Percentiles rank a stretch among this genome's conserved stretches.
phyloP scores from a whole-genome alignment of 2,329 filamentous ascomycete species.

The Talaromyces sp. region DNA sequence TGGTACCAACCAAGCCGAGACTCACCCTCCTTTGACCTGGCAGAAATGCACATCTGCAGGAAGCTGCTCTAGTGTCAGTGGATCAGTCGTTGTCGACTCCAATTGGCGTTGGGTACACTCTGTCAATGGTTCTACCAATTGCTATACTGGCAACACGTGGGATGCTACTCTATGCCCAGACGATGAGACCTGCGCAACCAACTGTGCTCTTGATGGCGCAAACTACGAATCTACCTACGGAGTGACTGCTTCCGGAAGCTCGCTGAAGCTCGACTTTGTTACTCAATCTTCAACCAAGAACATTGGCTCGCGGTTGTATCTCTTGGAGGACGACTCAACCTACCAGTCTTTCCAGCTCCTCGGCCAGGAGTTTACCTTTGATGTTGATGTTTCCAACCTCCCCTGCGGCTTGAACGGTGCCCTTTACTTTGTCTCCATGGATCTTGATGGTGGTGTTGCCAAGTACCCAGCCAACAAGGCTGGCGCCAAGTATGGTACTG shows the following conservation, averaged over 20 bases:
- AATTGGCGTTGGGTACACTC: constrained; percentile 57
- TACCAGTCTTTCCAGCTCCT: constrained; percentile 62
- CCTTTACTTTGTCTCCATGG: constrained; percentile 52
- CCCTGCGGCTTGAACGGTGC: constrained; percentile 68
- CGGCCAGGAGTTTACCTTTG: constrained; percentile 66
- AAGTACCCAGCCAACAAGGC: constrained; percentile 49
- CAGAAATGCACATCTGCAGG: constrained; percentile 48
- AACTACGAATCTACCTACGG: constrained; percentile 50
- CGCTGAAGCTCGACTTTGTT: constrained; percentile 45
- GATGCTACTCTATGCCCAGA: constrained; percentile 45
- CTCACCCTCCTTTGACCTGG: constrained; percentile 50
- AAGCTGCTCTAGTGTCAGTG: constrained; percentile 47
- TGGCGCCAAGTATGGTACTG: constrained; percentile 56
- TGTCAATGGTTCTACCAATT: constrained; percentile 47
- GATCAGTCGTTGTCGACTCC: constrained; percentile 50
- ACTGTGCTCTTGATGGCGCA: constrained; percentile 54
- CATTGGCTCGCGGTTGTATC: constrained; percentile 53
- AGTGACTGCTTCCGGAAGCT: constrained; percentile 45
- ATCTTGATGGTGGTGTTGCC: constrained; percentile 52
- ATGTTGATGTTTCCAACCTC: constrained; percentile 63
- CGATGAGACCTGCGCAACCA: constrained; percentile 46
- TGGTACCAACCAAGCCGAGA: constrained; percentile 6
- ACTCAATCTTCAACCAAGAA: constrained; percentile 30
- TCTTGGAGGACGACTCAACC: constrained; percentile 55
- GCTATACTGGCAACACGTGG: constrained; percentile 51